These are phyloP conservation scores for Fraxinus nigra DNA, from an alignment of 305 asterid genomes.

Conservation along the genomic window DNA sequence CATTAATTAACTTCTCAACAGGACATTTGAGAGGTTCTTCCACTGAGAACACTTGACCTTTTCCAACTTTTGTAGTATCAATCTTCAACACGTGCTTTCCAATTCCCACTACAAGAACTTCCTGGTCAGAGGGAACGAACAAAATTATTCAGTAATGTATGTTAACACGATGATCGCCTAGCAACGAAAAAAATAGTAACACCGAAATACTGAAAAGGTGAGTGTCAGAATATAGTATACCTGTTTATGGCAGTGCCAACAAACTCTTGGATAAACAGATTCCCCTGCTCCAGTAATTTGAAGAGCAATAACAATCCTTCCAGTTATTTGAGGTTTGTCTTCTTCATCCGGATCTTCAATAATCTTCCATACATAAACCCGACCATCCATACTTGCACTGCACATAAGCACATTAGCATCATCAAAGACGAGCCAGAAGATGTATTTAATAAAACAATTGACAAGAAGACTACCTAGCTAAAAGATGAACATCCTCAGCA, in stretches of 20 bases:
- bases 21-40: conserved; percentile 83
- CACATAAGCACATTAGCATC: conserved; percentile 26
- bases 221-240: conserved; percentile 33
- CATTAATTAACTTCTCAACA: conserved; percentile 69
- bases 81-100: conserved; percentile 70
- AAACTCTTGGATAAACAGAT: conserved; percentile 83
- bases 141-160: conserved; percentile 19
- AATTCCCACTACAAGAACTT: conserved; percentile 84
- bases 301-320: conserved; percentile 63
- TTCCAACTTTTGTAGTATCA: conserved; percentile 82
- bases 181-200: conserved; percentile 1
- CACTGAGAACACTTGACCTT: conserved; percentile 64
- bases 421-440: conserved; percentile 17
- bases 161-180: not conserved
- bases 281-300: conserved; percentile 78
- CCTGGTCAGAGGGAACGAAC: conserved; percentile 46
- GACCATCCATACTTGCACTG: conserved; percentile 94
- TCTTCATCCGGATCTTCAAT: conserved; percentile 88
- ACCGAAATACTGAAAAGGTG: not conserved
- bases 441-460: conserved; percentile 16
- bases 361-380: conserved; percentile 85
- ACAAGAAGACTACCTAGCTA: conserved; percentile 64
- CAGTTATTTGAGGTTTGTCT: conserved; percentile 80
- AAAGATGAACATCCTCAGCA: conserved; percentile 91
- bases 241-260: conserved; percentile 97